phyloP scores from a whole-genome alignment of 805 yeast genomes.

The Barnettozyma pratensis region DNA sequence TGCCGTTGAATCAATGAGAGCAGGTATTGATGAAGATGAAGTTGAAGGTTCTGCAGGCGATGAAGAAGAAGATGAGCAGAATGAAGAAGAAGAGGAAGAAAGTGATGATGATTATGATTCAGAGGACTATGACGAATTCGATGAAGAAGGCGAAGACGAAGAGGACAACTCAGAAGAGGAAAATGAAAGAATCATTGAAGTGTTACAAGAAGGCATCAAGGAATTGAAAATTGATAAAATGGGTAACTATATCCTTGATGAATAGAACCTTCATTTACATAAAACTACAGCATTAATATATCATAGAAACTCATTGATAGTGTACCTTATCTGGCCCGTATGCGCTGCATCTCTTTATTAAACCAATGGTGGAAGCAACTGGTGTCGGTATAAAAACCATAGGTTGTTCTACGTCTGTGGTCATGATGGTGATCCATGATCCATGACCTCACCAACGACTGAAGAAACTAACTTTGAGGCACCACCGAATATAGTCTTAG shows the following conservation, averaged over 20 bases:
- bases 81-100: slow-evolving; percentile 51
- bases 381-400: too few species aligned
- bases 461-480: background rate
- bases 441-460: background rate
- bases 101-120: slow-evolving; percentile 28
- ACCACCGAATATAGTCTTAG: background rate
- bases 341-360: background rate
- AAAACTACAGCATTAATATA: background rate
- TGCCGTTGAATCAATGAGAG: slow-evolving; percentile 67
- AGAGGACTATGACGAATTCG: slow-evolving; percentile 22
- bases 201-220: slow-evolving; percentile 56
- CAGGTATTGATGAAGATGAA: slow-evolving; percentile 29
- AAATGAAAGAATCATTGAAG: slow-evolving; percentile 63
- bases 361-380: too few species aligned
- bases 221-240: slow-evolving; percentile 75
- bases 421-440: too few species aligned
- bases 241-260: slow-evolving; percentile 64
- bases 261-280: background rate
- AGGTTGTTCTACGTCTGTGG: too few species aligned
- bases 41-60: slow-evolving; percentile 20
- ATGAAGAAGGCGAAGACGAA: slow-evolving; percentile 28
- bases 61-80: slow-evolving; percentile 38
- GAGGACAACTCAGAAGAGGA: slow-evolving; percentile 52
- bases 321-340: background rate
- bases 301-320: too few species aligned